phyloP scores from a whole-genome alignment of 106 monocot species.

The Apostasia ramifera region DNA sequence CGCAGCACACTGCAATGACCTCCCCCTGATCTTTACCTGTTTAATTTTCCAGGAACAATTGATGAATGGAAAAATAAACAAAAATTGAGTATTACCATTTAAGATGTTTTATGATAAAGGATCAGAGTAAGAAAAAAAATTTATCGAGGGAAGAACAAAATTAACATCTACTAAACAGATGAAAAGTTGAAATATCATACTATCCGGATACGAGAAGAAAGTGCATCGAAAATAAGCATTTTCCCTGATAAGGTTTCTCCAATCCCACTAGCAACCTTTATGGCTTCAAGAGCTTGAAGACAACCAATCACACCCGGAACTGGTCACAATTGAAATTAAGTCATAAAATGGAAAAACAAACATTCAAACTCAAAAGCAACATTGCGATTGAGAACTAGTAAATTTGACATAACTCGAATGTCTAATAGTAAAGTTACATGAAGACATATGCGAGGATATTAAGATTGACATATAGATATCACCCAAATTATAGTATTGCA shows the following conservation, averaged over 20 bases:
- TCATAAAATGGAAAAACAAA: too few species aligned
- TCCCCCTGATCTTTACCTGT: conserved; percentile 91
- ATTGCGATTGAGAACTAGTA: too few species aligned
- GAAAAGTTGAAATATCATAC: conserved; percentile 37
- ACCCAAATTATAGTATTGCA: too few species aligned
- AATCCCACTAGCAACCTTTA: conserved; percentile 77
- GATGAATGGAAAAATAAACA: background rate
- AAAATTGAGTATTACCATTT: background rate
- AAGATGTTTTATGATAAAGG: too few species aligned
- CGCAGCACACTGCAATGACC: conserved; percentile 50
- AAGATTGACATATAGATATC: too few species aligned
- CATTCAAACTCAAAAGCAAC: too few species aligned
- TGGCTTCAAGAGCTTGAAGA: conserved; percentile 96
- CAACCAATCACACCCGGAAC: conserved; percentile 98
- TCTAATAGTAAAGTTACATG: too few species aligned
- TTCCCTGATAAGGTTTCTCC: conserved; percentile 84
- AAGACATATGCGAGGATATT: too few species aligned
- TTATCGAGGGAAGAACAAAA: background rate
- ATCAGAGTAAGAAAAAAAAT: too few species aligned
- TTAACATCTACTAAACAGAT: background rate
- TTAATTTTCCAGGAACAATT: conserved; percentile 1
- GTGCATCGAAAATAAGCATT: conserved; percentile 96
- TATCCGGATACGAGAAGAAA: conserved; percentile 72
- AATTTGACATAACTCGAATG: too few species aligned
- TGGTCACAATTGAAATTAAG: conserved; percentile 8